Percentiles rank a stretch among this genome's conserved stretches.
phyloP scores from a whole-genome alignment of 306 rosid genomes.

The Pachyrhizus erosus region DNA sequence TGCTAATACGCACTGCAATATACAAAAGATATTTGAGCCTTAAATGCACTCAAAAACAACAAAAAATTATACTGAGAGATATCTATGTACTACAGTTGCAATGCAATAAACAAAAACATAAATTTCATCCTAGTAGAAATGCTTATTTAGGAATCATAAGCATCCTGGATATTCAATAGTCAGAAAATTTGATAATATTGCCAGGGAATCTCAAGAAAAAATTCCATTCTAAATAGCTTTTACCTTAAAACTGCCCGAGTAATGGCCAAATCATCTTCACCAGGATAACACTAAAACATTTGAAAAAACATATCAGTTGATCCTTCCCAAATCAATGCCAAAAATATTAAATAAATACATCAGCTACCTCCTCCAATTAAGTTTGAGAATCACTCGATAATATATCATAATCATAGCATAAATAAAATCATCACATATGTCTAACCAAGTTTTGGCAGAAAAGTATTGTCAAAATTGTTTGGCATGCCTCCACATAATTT shows the following conservation, averaged over 20 bases:
- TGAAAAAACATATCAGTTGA: constrained; percentile 49
- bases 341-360: constrained; percentile 26
- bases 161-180: background rate
- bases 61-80: background rate
- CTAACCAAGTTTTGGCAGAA: constrained; percentile 35
- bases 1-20: constrained; percentile 14
- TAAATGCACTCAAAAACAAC: constrained; percentile 14
- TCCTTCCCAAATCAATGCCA: constrained; percentile 27
- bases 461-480: constrained; percentile 13
- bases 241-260: constrained; percentile 90
- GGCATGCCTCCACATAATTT: constrained; percentile 26
- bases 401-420: constrained; percentile 19
- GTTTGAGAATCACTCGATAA: constrained; percentile 30
- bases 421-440: constrained; percentile 18
- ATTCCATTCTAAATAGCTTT: constrained; percentile 37
- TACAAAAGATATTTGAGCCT: background rate
- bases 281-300: constrained; percentile 86
- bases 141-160: constrained; percentile 11
- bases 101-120: constrained; percentile 10
- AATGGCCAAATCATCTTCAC: constrained; percentile 94
- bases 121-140: background rate
- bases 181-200: background rate
- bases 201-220: constrained; percentile 10
- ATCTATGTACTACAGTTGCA: background rate
- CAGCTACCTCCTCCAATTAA: constrained; percentile 12